These are phyloP conservation scores for Aspergillus pseudotamarii DNA, from an alignment of 2,329 filamentous ascomycete genomes.

Conservation along the genomic window DNA sequence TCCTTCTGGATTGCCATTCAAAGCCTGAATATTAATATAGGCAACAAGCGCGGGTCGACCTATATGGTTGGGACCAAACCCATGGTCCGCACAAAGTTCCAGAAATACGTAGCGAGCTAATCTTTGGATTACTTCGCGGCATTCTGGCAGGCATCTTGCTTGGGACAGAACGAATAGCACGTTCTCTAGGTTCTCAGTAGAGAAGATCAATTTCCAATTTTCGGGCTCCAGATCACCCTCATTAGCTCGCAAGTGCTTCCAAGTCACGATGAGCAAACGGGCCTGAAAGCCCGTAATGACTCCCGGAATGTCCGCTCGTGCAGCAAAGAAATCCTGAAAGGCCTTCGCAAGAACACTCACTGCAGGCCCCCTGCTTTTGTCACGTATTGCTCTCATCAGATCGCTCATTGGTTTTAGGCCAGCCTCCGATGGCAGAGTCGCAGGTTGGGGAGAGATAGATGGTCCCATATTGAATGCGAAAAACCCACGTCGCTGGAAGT, in stretches of 20 bases:
- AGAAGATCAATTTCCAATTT: conserved; percentile 42
- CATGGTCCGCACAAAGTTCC: conserved; percentile 40
- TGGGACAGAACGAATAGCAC: conserved; percentile 43
- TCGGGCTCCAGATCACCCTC: conserved; percentile 33
- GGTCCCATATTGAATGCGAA: conserved; percentile 35
- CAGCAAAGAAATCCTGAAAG: conserved; percentile 65
- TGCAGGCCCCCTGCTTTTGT: conserved; percentile 66
- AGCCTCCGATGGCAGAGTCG: conserved; percentile 59
- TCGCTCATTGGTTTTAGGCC: conserved; percentile 74
- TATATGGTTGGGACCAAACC: conserved; percentile 45
- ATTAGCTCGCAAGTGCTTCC: conserved; percentile 59
- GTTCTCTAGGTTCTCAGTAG: conserved; percentile 42
- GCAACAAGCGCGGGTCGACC: conserved; percentile 43
- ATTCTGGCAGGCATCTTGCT: conserved; percentile 38
- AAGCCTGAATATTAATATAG: conserved; percentile 56
- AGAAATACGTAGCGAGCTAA: conserved; percentile 43
- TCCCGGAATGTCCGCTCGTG: conserved; percentile 52
- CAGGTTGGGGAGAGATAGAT: conserved; percentile 57
- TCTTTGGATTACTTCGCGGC: conserved; percentile 41
- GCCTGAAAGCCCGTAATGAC: conserved; percentile 69
- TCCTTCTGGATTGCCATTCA: conserved; percentile 59
- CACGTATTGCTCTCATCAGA: conserved; percentile 63
- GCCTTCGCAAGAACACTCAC: conserved; percentile 66
- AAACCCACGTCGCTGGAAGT: conserved; percentile 33
- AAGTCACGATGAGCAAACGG: conserved; percentile 59